These are phyloP conservation scores for Microcos paniculata DNA, from an alignment of 345 rosid species.

Conservation along the genomic window DNA sequence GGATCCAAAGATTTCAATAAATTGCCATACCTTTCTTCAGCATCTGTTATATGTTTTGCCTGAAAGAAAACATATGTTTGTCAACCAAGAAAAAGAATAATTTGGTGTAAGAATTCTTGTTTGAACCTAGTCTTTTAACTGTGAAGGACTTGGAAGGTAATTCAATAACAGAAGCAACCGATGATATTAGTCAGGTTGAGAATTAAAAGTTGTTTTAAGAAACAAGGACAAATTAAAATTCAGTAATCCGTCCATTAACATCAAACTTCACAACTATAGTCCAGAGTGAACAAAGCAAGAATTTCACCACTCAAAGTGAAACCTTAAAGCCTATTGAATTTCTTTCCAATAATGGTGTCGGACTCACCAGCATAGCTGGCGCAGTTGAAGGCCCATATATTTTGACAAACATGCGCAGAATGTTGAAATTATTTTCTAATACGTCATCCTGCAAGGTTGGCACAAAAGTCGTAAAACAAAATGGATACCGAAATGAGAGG, in stretches of 20 bases:
- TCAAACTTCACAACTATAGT: background rate
- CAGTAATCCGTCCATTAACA: background rate
- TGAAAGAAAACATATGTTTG: conserved; percentile 15
- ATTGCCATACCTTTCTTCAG: conserved; percentile 63
- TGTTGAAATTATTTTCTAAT: conserved; percentile 71
- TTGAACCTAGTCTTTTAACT: background rate
- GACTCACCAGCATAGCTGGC: conserved; percentile 66
- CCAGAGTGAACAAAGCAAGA: background rate
- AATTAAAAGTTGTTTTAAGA: background rate
- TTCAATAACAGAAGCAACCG: background rate
- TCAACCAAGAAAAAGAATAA: background rate
- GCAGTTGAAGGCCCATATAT: conserved; percentile 73
- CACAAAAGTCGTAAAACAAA: conserved; percentile 13
- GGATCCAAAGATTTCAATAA: conserved; percentile 60
- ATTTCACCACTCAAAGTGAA: background rate
- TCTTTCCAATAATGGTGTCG: background rate
- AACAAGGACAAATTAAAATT: background rate
- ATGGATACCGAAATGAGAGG: background rate
- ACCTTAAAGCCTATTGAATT: background rate
- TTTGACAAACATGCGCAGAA: conserved; percentile 76
- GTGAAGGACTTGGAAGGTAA: background rate
- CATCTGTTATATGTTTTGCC: conserved; percentile 74
- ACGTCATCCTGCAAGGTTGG: conserved; percentile 67
- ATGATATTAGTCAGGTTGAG: background rate
- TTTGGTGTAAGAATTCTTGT: background rate